A percentile compares a stretch with the other conserved stretches of the same genome.
Conservation (phyloP, 2,329 filamentous ascomycete genomes). For the Bipolaris bicolor region DNA sequence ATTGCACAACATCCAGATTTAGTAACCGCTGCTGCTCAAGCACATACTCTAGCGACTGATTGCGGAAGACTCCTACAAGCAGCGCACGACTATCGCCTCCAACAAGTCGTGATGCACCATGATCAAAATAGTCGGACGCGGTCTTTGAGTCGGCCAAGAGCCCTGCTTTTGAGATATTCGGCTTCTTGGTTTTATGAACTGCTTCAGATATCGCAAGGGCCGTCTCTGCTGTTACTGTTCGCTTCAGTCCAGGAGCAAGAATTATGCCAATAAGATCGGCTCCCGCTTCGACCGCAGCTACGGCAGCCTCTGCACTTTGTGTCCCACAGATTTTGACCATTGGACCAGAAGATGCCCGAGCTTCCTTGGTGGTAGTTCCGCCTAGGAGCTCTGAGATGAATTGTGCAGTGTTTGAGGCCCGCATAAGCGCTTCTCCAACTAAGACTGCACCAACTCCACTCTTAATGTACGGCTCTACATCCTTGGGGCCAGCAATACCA, state of each 20-base stretch:
- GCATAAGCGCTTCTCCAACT: constrained; percentile 95
- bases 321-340: constrained; percentile 97
- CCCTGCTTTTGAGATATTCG: constrained; percentile 26
- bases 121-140: constrained; percentile 74
- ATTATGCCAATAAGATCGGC: constrained; percentile 95
- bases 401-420: constrained; percentile 76
- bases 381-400: constrained; percentile 89
- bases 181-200: constrained; percentile 65
- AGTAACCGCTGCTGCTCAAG: constrained; percentile 78
- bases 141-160: constrained; percentile 38
- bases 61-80: constrained; percentile 91
- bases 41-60: constrained; percentile 84
- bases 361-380: constrained; percentile 42
- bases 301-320: constrained; percentile 78
- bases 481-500: constrained; percentile 86
- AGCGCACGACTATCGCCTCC: constrained; percentile 67
- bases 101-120: constrained; percentile 55
- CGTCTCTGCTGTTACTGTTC: constrained; percentile 78
- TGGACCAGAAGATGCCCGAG: constrained; percentile 41
- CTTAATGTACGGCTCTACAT: constrained; percentile 84
- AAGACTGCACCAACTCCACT: constrained; percentile 92
- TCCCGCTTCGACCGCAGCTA: constrained; percentile 79
- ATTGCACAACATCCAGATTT: constrained; percentile 84
- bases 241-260: constrained; percentile 78
- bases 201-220: constrained; percentile 80